Evolutionary conservation across 176 grass and related monocot genomes (phyloP), one percentile per base, ranked within the genome.

Genomic region (Tillandsia leiboldiana): DNA sequence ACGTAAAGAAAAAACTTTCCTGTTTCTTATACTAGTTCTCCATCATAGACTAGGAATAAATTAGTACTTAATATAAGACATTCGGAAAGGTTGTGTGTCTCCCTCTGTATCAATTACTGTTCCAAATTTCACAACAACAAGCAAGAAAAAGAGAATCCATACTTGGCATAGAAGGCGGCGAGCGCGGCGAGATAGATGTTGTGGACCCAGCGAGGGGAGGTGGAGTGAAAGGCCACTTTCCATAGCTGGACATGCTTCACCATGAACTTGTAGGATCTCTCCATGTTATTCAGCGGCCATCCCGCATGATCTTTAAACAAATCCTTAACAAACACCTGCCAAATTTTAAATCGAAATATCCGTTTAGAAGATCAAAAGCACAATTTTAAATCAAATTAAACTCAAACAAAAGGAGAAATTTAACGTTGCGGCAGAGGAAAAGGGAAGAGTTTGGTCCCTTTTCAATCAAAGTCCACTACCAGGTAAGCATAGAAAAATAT

Each of bases 261-360:
- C 94, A 97, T 92, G 89, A 97, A 97, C 65, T 97, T 97, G 80
- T 97, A 97, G 1, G 94, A 92, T 61, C 81, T 93, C 74, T 97
- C 94, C 94, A 97, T 97, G 79, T 88, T 84, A 66, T 92, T 97
- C 68, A 97, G 79, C 42, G 89, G 94, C 94, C 94, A 93, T 0
- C 94, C 94, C 3, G 94, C 94, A 67, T 97, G 89, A 49, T 97
- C 94, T 81, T 92, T 97, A 80, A 86, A 97, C 14, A 99, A 79
- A 83, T 99, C 94, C 80, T 99, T 99, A 42, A 93, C 94, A 56
- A 86, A 90, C 28, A 99, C 89, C 94, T 99, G 84, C 6, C 64
- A 51, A 18, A 2, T 20, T 12, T 68, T 42, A 42, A 42, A 42
- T 42, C 33, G 33, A 42, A 6, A 42, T 6, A 42, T 42, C 33